Base-by-base conservation (phyloP, 2,329 filamentous ascomycete species). In the Penicillium carneum region DNA sequence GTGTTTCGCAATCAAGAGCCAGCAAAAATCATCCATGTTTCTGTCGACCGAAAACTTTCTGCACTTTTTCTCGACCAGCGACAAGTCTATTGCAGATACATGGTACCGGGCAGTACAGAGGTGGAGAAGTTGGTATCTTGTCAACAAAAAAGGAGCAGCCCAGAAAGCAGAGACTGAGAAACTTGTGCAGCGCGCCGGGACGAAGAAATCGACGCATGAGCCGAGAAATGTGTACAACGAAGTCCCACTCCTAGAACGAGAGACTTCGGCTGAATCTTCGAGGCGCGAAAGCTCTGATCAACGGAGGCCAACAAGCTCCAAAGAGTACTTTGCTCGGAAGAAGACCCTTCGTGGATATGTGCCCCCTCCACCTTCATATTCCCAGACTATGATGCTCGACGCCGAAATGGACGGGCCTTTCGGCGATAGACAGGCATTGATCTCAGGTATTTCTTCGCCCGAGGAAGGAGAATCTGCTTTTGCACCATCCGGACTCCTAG, bases 101-200 rank as follows among this genome's bases (percentile, higher is more conserved):
- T 97, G 94, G 78, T 88, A 90, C 71, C 82, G 84, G 16, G 84
- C 84, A 26, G 84, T 96, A 1, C 92, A 97, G 63, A 80, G 80
- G 41, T 97, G 93, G 93, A 87, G 94, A 61, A 96, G 91, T 76
- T 97, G 93, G 92, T 97, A 97, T 72, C 80, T 97, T 8, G 90
- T 92, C 45, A 88, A 91, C 68, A 87, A 88, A 63, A 84, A 89
- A 72, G 87, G 88, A 18, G 84, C 84, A 57, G 82, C 81, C n/a
- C 73, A 81, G 62, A 79, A 78, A 67, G 71, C 75, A 42, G 67
- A 73, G 46, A 36, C 39, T 49, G 69, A 65, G 60, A 61, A 31
- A 33, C 9, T 12, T 7, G 39, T 36, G 23, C 71, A 39, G 78
- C 74, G 59, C 70, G 70, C 18, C 70, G 66, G 20, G 73, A 75